phyloP scores from a whole-genome alignment of 208 protist genomes.

The Herpetomonas tarakana region DNA sequence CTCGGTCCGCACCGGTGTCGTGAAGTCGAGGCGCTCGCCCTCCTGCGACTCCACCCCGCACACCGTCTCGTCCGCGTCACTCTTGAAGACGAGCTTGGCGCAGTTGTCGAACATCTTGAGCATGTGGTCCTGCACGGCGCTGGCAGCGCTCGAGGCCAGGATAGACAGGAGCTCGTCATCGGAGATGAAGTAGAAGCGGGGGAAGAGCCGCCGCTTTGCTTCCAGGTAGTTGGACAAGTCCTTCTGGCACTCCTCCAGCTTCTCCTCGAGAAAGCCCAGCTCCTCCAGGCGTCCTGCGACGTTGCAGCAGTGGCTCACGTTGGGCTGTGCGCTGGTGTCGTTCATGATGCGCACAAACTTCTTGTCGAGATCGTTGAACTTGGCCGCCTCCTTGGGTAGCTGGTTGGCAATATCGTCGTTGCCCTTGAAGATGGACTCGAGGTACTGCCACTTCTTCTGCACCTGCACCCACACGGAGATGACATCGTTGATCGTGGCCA shows the following conservation, averaged over 20 bases:
- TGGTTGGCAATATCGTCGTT: slow-evolving; percentile 98
- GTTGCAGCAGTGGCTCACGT: slow-evolving; percentile 94
- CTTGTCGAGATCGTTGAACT: slow-evolving; percentile 97
- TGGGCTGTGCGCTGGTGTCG: slow-evolving; percentile 89
- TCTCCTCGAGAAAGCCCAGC: slow-evolving; percentile 89
- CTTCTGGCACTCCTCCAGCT: slow-evolving; percentile 98
- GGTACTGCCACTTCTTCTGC: slow-evolving; percentile 99
- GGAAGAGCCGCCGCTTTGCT: slow-evolving; percentile 96
- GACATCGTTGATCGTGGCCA: slow-evolving; percentile 96
- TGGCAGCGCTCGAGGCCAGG: slow-evolving; percentile 94
- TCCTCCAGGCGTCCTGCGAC: slow-evolving; percentile 90
- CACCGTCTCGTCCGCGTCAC: slow-evolving; percentile 86
- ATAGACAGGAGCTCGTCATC: slow-evolving; percentile 99
- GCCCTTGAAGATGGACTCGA: slow-evolving; percentile 99
- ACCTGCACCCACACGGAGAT: slow-evolving; percentile 97
- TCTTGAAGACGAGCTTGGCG: slow-evolving; percentile 93
- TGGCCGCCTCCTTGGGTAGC: slow-evolving; percentile 97
- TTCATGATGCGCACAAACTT: slow-evolving; percentile 97
- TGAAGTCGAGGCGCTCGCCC: slow-evolving; percentile 94
- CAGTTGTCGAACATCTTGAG: slow-evolving; percentile 99
- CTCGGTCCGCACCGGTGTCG: slow-evolving; percentile 82
- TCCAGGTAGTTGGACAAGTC: slow-evolving; percentile 98
- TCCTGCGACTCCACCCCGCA: slow-evolving; percentile 97
- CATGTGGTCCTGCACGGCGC: slow-evolving; percentile 97
- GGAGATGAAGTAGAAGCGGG: slow-evolving; percentile 99